phyloP scores from a whole-genome alignment of 352 stramenopile species.

The Phytophthora chlamydospora region DNA sequence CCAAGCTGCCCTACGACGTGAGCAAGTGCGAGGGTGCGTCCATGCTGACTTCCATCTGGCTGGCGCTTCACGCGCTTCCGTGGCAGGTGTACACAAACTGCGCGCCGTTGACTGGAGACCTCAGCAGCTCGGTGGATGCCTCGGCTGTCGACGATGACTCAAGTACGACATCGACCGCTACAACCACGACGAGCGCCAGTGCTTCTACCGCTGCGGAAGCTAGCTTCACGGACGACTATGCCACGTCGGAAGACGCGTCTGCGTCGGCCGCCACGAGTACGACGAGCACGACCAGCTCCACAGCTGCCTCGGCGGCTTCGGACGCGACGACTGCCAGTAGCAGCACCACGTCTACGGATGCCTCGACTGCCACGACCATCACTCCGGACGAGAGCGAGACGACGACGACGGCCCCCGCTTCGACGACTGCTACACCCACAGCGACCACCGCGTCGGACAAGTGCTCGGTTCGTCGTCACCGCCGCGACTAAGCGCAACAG shows the following conservation, averaged over 20 bases:
- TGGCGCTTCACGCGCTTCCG: slow-evolving; percentile 35
- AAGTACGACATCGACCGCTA: slow-evolving; percentile 7
- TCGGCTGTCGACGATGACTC: slow-evolving; percentile 14
- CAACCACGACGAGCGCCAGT: slow-evolving; percentile 5
- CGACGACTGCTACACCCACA: slow-evolving; percentile 12
- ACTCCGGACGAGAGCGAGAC: background rate
- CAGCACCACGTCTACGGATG: background rate
- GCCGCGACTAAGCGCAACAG: slow-evolving; percentile 6
- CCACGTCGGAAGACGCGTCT: slow-evolving; percentile 23
- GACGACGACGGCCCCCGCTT: slow-evolving; percentile 2
- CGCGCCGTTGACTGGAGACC: slow-evolving; percentile 7
- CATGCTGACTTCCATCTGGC: slow-evolving; percentile 34
- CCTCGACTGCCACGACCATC: background rate
- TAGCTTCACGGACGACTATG: slow-evolving; percentile 27
- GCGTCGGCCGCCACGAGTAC: slow-evolving; percentile 13
- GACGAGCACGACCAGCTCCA: slow-evolving; percentile 4
- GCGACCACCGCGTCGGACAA: slow-evolving; percentile 18
- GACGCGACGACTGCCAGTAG: slow-evolving; percentile 2
- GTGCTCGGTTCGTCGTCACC: slow-evolving; percentile 25
- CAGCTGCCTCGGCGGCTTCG: background rate
- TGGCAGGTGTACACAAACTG: slow-evolving; percentile 34
- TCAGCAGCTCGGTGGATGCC: slow-evolving; percentile 27
- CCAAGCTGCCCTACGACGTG: slow-evolving; percentile 11
- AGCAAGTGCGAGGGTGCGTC: slow-evolving; percentile 17
- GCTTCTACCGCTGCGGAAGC: slow-evolving; percentile 18